These are phyloP conservation scores for Lithospermum erythrorhizon DNA, from an alignment of 257 asterid genomes.

Conservation along the genomic window DNA sequence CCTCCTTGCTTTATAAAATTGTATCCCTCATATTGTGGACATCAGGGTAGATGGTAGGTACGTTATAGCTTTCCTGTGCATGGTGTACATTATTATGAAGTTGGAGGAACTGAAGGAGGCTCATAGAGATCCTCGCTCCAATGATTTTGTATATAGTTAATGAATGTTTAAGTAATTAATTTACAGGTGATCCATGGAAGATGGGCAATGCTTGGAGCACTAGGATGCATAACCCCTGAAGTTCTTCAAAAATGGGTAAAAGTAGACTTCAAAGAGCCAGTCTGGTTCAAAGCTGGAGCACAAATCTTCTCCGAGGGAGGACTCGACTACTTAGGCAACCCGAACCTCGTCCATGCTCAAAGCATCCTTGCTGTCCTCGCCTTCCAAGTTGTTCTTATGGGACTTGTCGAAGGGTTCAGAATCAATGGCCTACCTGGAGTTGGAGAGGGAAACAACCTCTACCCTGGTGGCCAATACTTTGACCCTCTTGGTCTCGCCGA, in stretches of 20 bases:
- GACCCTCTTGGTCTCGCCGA: constrained; percentile 74
- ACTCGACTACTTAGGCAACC: constrained; percentile 68
- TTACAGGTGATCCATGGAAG: constrained; percentile 60
- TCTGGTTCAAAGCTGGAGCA: constrained; percentile 81
- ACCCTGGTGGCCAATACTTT: constrained; percentile 81
- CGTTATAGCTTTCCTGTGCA: no score
- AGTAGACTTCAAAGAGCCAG: constrained; percentile 62
- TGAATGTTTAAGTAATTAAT: not conserved
- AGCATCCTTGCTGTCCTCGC: constrained; percentile 77
- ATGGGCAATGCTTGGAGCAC: constrained; percentile 77
- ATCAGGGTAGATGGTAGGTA: no score
- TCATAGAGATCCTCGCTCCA: no score
- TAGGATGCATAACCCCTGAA: constrained; percentile 74
- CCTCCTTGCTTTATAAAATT: no score
- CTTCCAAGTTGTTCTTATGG: constrained; percentile 74
- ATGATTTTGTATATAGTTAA: no score
- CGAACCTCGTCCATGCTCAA: constrained; percentile 70
- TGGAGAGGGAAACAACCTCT: constrained; percentile 73
- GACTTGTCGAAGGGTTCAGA: constrained; percentile 67
- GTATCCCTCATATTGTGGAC: no score
- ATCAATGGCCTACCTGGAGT: constrained; percentile 68
- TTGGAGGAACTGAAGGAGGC: no score
- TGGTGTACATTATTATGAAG: no score
- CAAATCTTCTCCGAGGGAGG: constrained; percentile 78
- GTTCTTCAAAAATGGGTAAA: constrained; percentile 48